Evolutionary conservation across 2,329 filamentous ascomycete genomes (phyloP), one percentile per base, ranked within the genome.

Genomic region (Fusarium napiforme): DNA sequence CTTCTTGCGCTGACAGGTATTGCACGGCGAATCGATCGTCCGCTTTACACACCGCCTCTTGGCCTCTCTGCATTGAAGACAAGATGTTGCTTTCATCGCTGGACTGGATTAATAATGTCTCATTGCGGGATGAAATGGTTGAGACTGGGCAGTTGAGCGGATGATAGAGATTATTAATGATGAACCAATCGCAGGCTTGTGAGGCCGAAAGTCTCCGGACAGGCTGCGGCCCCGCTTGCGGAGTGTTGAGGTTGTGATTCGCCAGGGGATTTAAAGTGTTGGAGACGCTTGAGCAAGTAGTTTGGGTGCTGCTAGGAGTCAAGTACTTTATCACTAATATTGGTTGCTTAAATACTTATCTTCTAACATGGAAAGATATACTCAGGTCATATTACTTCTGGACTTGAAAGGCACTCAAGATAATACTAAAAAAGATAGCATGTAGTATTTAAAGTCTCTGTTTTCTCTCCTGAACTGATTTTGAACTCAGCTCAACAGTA

Each of bases 41-140:
- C 4, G n/a, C 23, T 34, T 60, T 30, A 42, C 30, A 32, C 59
- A 66, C 18, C 42, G 61, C n/a, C 58, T 45, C 36, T 66, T 66
- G 30, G 49, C 21, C 9, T 50, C 49, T 16, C 64, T 21, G 5
- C 64, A 66, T 5, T 66, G 64, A 16, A 39, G 23, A 32, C 64
- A 66, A 19, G 64, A 45, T 9, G 12, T 63, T 32, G 40, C 26
- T 40, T 63, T 66, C 64, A 66, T 66, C 4, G 26, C 3, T 8
- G 18, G 18, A 16, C 1, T 8, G 14, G 9, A 36, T 58, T 57
- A 21, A 34, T 58, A 36, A 47, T 26, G 12, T 19, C 11, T 15
- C 10, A 21, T 23, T 4, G 4, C 11, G 43, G 15, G 2, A 39
- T 52, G 1, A 12, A 37, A 18, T 37, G 23, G 7, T 5, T 5